phyloP scores from a whole-genome alignment of 2,329 filamentous ascomycete species.

The Bipolaris victoriae region DNA sequence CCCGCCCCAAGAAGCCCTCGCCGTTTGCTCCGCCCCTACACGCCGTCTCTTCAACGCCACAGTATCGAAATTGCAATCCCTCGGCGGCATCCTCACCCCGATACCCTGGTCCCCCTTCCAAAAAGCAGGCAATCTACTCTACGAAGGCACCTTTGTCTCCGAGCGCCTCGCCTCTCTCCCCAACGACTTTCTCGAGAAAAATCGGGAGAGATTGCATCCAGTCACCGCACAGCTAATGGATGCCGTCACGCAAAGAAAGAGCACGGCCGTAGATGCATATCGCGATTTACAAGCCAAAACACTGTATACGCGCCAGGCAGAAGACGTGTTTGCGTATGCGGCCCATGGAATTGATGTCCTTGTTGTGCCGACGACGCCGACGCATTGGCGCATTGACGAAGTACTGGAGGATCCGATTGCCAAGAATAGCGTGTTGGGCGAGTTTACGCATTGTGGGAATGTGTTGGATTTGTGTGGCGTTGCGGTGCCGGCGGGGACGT shows the following conservation, averaged over 20 bases:
- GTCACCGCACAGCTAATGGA: constrained; percentile 55
- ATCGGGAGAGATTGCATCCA: constrained; percentile 55
- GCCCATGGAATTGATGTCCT: constrained; percentile 40
- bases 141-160: constrained; percentile 63
- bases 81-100: constrained; percentile 39
- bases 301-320: constrained; percentile 41
- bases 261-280: constrained; percentile 41
- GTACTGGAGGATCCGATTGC: constrained; percentile 59
- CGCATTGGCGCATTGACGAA: constrained; percentile 59
- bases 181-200: constrained; percentile 39
- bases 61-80: constrained; percentile 31
- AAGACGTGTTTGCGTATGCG: constrained; percentile 37
- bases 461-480: constrained; percentile 60
- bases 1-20: constrained; percentile 54
- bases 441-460: constrained; percentile 67
- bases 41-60: constrained; percentile 45
- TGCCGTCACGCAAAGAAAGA: constrained; percentile 33
- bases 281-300: constrained; percentile 43
- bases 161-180: constrained; percentile 57
- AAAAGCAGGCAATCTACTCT: constrained; percentile 60
- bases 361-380: constrained; percentile 61
- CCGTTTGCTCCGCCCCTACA: constrained; percentile 51
- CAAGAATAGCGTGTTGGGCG: constrained; percentile 57
- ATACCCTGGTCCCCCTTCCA: constrained; percentile 54
- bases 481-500: constrained; percentile 57